Conservation (phyloP, 2,329 filamentous ascomycete genomes). For the Herpotrichia juniperi region DNA sequence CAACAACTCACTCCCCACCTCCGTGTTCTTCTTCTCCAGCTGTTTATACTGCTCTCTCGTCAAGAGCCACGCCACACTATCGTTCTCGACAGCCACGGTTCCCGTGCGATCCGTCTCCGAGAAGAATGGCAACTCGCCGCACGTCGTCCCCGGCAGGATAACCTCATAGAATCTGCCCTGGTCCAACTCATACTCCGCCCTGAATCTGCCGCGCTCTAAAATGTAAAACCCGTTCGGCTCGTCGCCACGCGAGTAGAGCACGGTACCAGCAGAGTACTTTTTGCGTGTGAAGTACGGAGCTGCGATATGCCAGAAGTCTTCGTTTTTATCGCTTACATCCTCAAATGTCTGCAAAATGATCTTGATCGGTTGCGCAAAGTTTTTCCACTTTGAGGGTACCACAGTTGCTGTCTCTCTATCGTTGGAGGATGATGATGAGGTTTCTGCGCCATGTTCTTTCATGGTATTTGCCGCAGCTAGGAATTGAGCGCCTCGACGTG, state of each 20-base stretch:
- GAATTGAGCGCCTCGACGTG: conserved; percentile 77
- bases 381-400: conserved; percentile 70
- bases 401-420: conserved; percentile 12
- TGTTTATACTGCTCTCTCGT: conserved; percentile 72
- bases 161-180: conserved; percentile 89
- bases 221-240: conserved; percentile 85
- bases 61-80: conserved; percentile 84
- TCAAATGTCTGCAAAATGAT: conserved; percentile 96
- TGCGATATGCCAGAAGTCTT: conserved; percentile 93
- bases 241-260: conserved; percentile 79
- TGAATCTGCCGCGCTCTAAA: conserved; percentile 84
- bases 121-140: conserved; percentile 96
- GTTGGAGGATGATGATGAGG: conserved; percentile 21
- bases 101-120: conserved; percentile 86
- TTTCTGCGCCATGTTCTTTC: conserved; percentile 61
- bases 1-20: conserved; percentile 83
- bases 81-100: conserved; percentile 81
- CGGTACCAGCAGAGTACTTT: conserved; percentile 70
- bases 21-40: conserved; percentile 74
- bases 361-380: conserved; percentile 87
- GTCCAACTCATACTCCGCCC: conserved; percentile 88
- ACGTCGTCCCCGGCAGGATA: conserved; percentile 92
- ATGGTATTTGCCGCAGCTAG: conserved; percentile 79
- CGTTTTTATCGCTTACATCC: conserved; percentile 80
- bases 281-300: conserved; percentile 75